A percentile compares a stretch with the other conserved stretches of the same genome.
These are phyloP conservation scores for Fistulifera solaris DNA, from an alignment of 108 stramenopile species.

Conservation along the genomic window DNA sequence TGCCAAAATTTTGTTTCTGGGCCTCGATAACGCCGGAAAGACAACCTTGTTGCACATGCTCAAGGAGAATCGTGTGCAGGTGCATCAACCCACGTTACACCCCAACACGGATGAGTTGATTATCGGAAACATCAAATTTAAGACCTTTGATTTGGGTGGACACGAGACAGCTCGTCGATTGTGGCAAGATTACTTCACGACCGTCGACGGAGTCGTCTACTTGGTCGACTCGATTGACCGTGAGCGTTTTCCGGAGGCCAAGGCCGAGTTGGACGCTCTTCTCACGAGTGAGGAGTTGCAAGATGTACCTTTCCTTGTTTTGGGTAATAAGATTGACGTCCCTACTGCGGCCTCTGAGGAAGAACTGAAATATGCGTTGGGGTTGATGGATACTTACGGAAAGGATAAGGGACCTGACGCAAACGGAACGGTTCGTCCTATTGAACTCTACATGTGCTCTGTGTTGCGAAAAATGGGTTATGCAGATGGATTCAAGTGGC, in stretches of 20 bases:
- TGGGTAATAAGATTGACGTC: constrained; percentile 99
- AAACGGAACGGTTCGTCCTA: constrained; percentile 76
- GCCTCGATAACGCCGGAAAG: constrained; percentile 97
- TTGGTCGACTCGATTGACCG: constrained; percentile 92
- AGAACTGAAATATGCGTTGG: constrained; percentile 93
- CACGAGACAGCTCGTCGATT: constrained; percentile 87
- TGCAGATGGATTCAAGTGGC: constrained; percentile 97
- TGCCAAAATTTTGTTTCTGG: constrained; percentile 98
- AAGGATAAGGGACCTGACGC: constrained; percentile 91
- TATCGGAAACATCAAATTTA: constrained; percentile 88
- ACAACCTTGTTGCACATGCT: constrained; percentile 94
- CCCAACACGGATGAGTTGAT: constrained; percentile 92
- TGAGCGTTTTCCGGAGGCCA: constrained; percentile 96
- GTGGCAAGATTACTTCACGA: constrained; percentile 96
- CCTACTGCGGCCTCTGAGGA: constrained; percentile 91
- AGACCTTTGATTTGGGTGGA: constrained; percentile 94
- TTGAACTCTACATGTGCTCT: constrained; percentile 99
- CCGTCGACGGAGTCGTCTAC: constrained; percentile 97
- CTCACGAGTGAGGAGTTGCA: constrained; percentile 87
- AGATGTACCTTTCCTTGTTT: constrained; percentile 95
- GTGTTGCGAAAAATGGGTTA: constrained; percentile 98
- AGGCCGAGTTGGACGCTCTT: constrained; percentile 94
- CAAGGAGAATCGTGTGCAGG: constrained; percentile 91
- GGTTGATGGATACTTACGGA: constrained; percentile 96
- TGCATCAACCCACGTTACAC: constrained; percentile 91